phyloP scores from a whole-genome alignment of 2,329 filamentous ascomycete genomes.

The Rhynchosporium secalis region DNA sequence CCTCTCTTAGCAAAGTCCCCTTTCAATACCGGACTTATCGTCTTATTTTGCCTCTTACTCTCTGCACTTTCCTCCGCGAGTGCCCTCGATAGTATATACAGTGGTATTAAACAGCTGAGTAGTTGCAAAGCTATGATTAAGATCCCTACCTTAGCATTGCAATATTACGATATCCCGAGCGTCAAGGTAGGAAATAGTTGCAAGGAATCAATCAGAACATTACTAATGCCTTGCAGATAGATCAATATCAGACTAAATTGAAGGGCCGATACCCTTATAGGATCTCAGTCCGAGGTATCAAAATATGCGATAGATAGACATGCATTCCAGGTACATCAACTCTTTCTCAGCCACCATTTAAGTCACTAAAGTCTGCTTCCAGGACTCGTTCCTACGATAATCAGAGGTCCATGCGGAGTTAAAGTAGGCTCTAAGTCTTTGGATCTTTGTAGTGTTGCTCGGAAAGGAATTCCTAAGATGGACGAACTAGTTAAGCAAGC shows the following conservation, averaged over 20 bases:
- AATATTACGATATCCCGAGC: no score
- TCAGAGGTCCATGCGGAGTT: background rate
- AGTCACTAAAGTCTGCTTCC: background rate
- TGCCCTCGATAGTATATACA: background rate
- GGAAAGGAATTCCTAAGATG: background rate
- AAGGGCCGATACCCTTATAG: background rate
- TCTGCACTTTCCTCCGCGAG: background rate
- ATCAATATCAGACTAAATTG: background rate
- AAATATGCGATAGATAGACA: background rate
- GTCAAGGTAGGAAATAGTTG: no score
- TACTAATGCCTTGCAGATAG: background rate
- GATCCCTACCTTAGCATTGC: background rate
- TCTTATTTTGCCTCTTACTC: background rate
- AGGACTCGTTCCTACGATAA: background rate
- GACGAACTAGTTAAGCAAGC: background rate
- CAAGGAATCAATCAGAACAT: background rate
- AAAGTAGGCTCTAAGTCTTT: slow-evolving; percentile 2
- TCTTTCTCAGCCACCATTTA: background rate
- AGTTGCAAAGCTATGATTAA: background rate
- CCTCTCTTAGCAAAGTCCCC: no score
- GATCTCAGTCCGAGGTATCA: background rate
- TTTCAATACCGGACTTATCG: no score
- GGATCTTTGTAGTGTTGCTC: background rate
- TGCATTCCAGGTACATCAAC: background rate
- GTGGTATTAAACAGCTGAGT: background rate